Conservation (phyloP, 305 asterid species). For the Fraxinus latifolia region DNA sequence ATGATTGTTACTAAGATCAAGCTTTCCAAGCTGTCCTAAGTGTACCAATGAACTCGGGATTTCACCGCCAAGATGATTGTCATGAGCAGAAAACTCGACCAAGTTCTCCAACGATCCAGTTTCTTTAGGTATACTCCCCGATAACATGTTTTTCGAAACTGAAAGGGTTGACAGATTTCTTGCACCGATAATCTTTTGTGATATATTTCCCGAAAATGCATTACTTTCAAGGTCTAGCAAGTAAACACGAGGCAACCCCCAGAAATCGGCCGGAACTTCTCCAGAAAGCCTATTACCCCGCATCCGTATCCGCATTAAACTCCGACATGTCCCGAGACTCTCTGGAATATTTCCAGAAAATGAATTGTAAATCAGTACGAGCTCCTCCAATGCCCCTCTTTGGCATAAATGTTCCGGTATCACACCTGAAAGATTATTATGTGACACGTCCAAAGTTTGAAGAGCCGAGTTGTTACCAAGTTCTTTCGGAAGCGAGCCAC, state of each 20-base stretch:
- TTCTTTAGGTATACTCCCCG: slow-evolving; percentile 63
- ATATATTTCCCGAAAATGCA: slow-evolving; percentile 57
- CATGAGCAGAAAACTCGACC: slow-evolving; percentile 41
- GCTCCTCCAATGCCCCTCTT: slow-evolving; percentile 43
- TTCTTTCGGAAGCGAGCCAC: slow-evolving; percentile 59
- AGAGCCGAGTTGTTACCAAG: slow-evolving; percentile 72
- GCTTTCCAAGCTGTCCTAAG: slow-evolving; percentile 47
- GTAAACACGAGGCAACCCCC: slow-evolving; percentile 72
- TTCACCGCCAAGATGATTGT: slow-evolving; percentile 53
- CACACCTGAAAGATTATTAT: slow-evolving; percentile 46
- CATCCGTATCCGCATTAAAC: slow-evolving; percentile 52
- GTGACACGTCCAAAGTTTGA: slow-evolving; percentile 46
- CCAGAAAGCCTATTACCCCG: slow-evolving; percentile 47
- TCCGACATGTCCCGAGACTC: slow-evolving; percentile 53
- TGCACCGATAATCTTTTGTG: slow-evolving; percentile 51
- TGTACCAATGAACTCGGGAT: slow-evolving; percentile 53
- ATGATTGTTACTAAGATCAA: slow-evolving; percentile 57
- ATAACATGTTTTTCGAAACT: slow-evolving; percentile 53
- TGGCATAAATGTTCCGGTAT: slow-evolving; percentile 59
- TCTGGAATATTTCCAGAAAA: slow-evolving; percentile 62
- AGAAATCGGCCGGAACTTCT: slow-evolving; percentile 54
- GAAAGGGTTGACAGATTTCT: slow-evolving; percentile 45
- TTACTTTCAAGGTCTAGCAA: slow-evolving; percentile 59
- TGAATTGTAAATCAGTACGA: slow-evolving; percentile 43
- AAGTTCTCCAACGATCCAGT: slow-evolving; percentile 47